Evolutionary conservation across 441 rosid genomes (phyloP).

Genomic region (Aquilaria agallochum): DNA sequence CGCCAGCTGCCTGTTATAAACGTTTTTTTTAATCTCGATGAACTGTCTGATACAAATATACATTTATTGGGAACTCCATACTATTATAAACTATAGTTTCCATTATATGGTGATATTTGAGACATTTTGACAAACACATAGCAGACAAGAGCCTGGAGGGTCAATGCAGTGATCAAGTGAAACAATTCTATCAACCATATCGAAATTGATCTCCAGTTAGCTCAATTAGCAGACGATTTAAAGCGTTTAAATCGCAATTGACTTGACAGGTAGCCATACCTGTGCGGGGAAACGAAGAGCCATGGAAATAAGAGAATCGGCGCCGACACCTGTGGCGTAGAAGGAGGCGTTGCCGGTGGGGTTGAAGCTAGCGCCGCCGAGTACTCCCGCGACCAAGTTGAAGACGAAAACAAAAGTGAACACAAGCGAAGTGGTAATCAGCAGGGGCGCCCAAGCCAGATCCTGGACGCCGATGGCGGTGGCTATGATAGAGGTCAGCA

Average conservation of each 20-base stretch:
- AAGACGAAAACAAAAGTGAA: slow-evolving; percentile 60
- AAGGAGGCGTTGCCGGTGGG: slow-evolving; percentile 77
- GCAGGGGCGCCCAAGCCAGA: slow-evolving; percentile 40
- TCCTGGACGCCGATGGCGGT: slow-evolving; percentile 45
- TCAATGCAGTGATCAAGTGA: too few relatives aligned
- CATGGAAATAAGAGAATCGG: slow-evolving; percentile 74
- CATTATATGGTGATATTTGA: too few relatives aligned
- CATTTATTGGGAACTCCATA: too few relatives aligned
- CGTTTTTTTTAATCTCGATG: too few relatives aligned
- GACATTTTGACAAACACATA: too few relatives aligned
- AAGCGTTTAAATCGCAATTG: too few relatives aligned
- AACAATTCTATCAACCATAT: too few relatives aligned
- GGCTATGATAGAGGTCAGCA: slow-evolving; percentile 49
- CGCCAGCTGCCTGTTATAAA: slow-evolving; percentile 71
- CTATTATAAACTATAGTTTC: too few relatives aligned
- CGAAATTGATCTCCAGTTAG: too few relatives aligned
- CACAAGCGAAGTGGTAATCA: slow-evolving; percentile 47
- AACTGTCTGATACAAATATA: too few relatives aligned
- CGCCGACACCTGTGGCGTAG: slow-evolving; percentile 76
- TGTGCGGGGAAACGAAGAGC: slow-evolving; percentile 91
- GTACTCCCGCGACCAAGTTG: slow-evolving; percentile 35
- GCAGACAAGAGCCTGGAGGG: too few relatives aligned
- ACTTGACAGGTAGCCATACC: slow-evolving; percentile 27
- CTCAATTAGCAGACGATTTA: too few relatives aligned
- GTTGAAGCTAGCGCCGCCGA: slow-evolving; percentile 91